These are phyloP conservation scores for Mycena polygramma DNA, from an alignment of 768 basidiomycete genomes.

Conservation along the genomic window DNA sequence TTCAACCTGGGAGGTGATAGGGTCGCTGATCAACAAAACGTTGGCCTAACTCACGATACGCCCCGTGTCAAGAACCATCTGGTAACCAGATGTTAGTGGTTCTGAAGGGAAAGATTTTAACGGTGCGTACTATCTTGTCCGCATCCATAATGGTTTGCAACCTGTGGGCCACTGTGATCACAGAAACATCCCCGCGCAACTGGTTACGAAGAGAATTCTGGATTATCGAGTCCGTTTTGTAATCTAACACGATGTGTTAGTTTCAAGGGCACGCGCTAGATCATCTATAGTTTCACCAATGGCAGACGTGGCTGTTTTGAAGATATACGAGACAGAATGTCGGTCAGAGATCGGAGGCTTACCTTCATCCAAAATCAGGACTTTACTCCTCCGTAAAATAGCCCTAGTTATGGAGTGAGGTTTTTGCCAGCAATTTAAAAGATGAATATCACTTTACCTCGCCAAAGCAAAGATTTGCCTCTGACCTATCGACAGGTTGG, in stretches of 20 bases:
- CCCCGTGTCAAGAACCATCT: constrained; percentile 34
- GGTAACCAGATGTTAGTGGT: constrained; percentile 26
- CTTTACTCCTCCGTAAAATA: constrained; percentile 37
- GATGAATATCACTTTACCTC: constrained; percentile 24
- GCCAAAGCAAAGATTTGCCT: constrained; percentile 62
- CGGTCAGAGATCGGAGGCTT: not conserved
- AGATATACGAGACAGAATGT: not conserved
- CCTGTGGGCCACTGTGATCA: constrained; percentile 25
- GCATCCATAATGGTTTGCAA: constrained; percentile 42
- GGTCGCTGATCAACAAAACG: not conserved
- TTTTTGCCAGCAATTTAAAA: not conserved
- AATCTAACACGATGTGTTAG: constrained; percentile 45
- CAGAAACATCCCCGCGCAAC: constrained; percentile 27
- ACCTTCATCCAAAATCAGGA: constrained; percentile 40
- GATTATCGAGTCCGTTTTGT: constrained; percentile 57
- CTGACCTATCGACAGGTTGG: constrained; percentile 58
- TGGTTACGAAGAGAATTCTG: constrained; percentile 51
- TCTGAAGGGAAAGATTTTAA: not conserved
- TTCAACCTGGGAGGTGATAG: constrained; percentile 53
- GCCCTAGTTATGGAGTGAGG: constrained; percentile 5
- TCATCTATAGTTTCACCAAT: not conserved
- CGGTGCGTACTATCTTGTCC: constrained; percentile 34
- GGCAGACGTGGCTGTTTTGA: constrained; percentile 26
- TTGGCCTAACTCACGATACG: constrained; percentile 15
- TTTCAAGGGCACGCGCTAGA: not conserved